Percentiles rank a stretch among this genome's conserved stretches.
phyloP scores from a whole-genome alignment of 306 rosid genomes.

The Vicia villosa region DNA sequence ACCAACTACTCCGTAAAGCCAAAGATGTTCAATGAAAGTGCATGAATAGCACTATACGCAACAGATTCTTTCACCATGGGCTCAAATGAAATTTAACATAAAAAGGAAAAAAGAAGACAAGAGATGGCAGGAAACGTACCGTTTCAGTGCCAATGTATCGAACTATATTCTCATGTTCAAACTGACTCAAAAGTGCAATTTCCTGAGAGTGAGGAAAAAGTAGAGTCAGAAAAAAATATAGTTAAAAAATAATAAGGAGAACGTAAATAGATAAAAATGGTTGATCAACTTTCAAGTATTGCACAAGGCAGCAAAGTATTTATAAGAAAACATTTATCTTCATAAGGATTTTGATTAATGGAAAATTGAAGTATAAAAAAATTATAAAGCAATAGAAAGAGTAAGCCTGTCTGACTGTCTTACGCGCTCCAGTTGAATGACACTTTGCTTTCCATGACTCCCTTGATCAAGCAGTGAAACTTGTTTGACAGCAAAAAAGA shows the following conservation, averaged over 20 bases:
- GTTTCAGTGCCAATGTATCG: slow-evolving; percentile 79
- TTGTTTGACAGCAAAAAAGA: slow-evolving; percentile 89
- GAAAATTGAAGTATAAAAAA: slow-evolving; percentile 2
- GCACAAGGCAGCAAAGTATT: slow-evolving; percentile 16
- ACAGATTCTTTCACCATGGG: neutral
- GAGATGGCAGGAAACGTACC: slow-evolving; percentile 52
- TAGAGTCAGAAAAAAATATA: slow-evolving; percentile 36
- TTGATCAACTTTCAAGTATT: slow-evolving; percentile 4
- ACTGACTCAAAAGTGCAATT: slow-evolving; percentile 85
- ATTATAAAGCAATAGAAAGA: slow-evolving; percentile 34
- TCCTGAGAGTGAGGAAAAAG: slow-evolving; percentile 56
- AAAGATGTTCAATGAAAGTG: neutral
- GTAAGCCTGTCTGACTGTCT: slow-evolving; percentile 26
- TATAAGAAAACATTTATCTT: neutral
- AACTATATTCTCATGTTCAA: slow-evolving; percentile 93
- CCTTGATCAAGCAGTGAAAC: slow-evolving; percentile 96
- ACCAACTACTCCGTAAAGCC: neutral
- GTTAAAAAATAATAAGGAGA: slow-evolving; percentile 29
- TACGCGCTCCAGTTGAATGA: slow-evolving; percentile 84
- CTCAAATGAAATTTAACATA: neutral
- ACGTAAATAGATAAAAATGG: slow-evolving; percentile 7
- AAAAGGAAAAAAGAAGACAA: neutral
- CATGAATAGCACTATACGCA: neutral
- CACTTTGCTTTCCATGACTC: slow-evolving; percentile 80
- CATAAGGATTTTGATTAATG: slow-evolving; percentile 16